phyloP scores from a whole-genome alignment of 1,139 yeast species.

The Fermentozyma sake region DNA sequence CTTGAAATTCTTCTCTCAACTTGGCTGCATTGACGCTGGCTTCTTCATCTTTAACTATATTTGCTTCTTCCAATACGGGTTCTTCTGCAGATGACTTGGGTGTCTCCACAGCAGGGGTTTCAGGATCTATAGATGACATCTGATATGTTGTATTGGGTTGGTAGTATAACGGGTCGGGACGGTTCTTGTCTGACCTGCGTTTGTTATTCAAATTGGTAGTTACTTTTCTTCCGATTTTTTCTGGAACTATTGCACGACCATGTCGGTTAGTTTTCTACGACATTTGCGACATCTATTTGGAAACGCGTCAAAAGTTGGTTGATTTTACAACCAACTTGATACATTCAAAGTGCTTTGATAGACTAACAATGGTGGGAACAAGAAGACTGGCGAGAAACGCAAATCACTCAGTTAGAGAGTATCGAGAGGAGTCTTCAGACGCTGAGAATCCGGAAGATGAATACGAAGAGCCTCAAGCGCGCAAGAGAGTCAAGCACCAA shows the following conservation, averaged over 20 bases:
- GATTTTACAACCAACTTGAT: no score
- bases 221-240: slow-evolving; percentile 1
- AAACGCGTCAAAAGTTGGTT: no score
- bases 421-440: slow-evolving; percentile 1
- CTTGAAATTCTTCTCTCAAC: slow-evolving; percentile 37
- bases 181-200: background rate
- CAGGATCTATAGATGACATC: background rate
- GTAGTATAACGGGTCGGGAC: background rate
- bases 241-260: slow-evolving; percentile 1
- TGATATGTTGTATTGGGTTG: background rate
- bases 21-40: no score
- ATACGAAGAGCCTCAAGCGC: slow-evolving; percentile 5
- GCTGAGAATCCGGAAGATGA: slow-evolving; percentile 4
- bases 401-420: slow-evolving; percentile 1
- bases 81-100: slow-evolving; percentile 10
- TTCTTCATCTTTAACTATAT: slow-evolving; percentile 28
- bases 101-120: slow-evolving; percentile 1
- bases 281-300: background rate
- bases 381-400: slow-evolving; percentile 9
- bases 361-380: slow-evolving; percentile 1
- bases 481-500: slow-evolving; percentile 4
- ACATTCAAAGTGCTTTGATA: no score
- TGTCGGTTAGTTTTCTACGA: background rate
- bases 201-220: slow-evolving; percentile 1
- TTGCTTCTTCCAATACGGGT: slow-evolving; percentile 12